Conservation (phyloP, 1,284 basidiomycete genomes). For the Sporisorium sorghi region DNA sequence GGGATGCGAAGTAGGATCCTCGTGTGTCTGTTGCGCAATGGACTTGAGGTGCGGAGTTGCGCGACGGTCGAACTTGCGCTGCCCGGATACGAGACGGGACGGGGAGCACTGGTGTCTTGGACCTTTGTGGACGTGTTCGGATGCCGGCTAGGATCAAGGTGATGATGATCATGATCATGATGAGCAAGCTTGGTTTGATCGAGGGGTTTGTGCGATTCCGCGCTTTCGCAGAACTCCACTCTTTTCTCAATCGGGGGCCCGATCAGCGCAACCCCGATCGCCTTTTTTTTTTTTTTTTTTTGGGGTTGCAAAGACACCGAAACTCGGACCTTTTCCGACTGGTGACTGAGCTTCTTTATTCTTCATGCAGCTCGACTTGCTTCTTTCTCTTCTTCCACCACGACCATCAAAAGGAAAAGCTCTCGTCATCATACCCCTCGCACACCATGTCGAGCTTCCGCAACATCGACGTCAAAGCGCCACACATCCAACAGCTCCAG, state of each 20-base stretch:
- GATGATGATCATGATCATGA: not conserved
- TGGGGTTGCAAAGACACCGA: constrained; percentile 33
- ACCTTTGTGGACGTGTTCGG: too few relatives aligned
- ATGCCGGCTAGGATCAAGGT: not conserved
- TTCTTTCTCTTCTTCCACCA: constrained; percentile 7
- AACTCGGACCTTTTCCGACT: too few relatives aligned
- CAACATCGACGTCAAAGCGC: constrained; percentile 47
- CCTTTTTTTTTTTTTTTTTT: constrained; percentile 7
- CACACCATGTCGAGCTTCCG: constrained; percentile 40
- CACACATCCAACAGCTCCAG: constrained; percentile 48
- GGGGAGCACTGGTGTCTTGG: too few relatives aligned
- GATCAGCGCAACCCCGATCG: constrained; percentile 3
- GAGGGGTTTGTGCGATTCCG: constrained; percentile 20
- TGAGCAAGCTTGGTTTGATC: not conserved
- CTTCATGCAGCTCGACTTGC: too few relatives aligned
- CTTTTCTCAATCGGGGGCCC: constrained; percentile 1
- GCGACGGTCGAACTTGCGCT: too few relatives aligned
- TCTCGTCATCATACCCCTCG: not conserved
- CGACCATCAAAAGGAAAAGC: not conserved
- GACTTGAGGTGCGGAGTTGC: too few relatives aligned
- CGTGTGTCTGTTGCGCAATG: not conserved
- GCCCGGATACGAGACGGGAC: too few relatives aligned
- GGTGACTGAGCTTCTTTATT: not conserved
- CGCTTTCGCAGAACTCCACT: constrained; percentile 35
- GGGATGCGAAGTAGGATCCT: not conserved